Evolutionary conservation across 306 rosid genomes (phyloP).

Genomic region (Dalbergia cochinchinensis): DNA sequence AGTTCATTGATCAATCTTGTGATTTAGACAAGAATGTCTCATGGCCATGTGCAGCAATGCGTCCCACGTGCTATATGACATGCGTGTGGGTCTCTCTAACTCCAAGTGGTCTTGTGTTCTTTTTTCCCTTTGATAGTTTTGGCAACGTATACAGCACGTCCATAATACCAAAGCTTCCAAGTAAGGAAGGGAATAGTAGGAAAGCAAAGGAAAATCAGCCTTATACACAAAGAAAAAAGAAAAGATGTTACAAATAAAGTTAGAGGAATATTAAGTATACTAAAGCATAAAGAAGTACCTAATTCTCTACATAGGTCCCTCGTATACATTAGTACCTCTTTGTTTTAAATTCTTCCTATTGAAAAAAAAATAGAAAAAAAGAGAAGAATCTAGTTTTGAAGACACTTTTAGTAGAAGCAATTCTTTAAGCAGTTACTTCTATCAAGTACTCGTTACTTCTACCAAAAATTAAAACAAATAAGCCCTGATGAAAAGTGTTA

Average conservation of each 20-base stretch:
- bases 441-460: too few relatives aligned
- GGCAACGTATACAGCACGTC: slow-evolving; percentile 52
- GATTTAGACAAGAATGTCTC: slow-evolving; percentile 72
- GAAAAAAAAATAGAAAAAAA: too few relatives aligned
- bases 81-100: slow-evolving; percentile 76
- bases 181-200: slow-evolving; percentile 43
- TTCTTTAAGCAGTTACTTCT: too few relatives aligned
- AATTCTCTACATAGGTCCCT: not conserved
- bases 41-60: slow-evolving; percentile 79
- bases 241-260: slow-evolving; percentile 30
- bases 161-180: slow-evolving; percentile 53
- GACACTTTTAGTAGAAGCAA: too few relatives aligned
- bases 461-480: too few relatives aligned
- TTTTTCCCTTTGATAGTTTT: slow-evolving; percentile 52
- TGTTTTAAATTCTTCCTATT: too few relatives aligned
- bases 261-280: not conserved
- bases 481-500: too few relatives aligned
- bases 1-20: slow-evolving; percentile 41
- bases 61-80: slow-evolving; percentile 76
- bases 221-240: slow-evolving; percentile 42
- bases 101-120: slow-evolving; percentile 53
- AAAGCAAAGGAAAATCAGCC: slow-evolving; percentile 52
- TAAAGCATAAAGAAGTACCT: not conserved
- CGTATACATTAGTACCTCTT: not conserved
- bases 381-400: too few relatives aligned